A percentile compares a stretch with the other conserved stretches of the same genome.
Conservation (phyloP, 805 yeast genomes). For the Nakazawaea siamensis region DNA sequence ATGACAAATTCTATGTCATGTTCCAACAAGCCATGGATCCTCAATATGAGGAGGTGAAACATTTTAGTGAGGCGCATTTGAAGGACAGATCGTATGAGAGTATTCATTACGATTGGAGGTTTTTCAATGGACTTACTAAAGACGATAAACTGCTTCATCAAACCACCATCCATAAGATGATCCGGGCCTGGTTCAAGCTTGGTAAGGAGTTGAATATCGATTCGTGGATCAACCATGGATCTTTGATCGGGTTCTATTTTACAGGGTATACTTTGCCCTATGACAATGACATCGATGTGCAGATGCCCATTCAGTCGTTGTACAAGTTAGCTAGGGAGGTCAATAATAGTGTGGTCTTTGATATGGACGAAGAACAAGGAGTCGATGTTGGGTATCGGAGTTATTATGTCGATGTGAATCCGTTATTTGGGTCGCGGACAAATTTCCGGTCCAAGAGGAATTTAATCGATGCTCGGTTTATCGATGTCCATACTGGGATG, state of each 20-base stretch:
- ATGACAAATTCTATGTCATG: background rate
- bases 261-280: conserved; percentile 51
- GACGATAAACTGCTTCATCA: conserved; percentile 16
- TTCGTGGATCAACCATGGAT: conserved; percentile 61
- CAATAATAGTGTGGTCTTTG: conserved; percentile 44
- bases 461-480: conserved; percentile 46
- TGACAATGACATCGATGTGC: conserved; percentile 60
- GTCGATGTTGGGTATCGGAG: conserved; percentile 23
- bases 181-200: conserved; percentile 48
- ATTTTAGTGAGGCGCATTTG: conserved; percentile 33
- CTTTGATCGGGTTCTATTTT: conserved; percentile 55
- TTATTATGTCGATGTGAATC: conserved; percentile 25
- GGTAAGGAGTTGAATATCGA: conserved; percentile 32
- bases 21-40: background rate
- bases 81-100: conserved; percentile 24
- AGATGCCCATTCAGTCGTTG: conserved; percentile 40
- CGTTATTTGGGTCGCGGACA: conserved; percentile 23
- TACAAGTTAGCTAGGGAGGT: conserved; percentile 32
- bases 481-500: conserved; percentile 40
- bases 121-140: conserved; percentile 23
- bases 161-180: conserved; percentile 34
- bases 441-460: conserved; percentile 37
- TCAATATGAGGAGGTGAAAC: conserved; percentile 16
- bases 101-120: conserved; percentile 39
- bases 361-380: conserved; percentile 17